These are phyloP conservation scores for Cyberlindnera lachancei DNA, from an alignment of 805 yeast species.

Conservation along the genomic window DNA sequence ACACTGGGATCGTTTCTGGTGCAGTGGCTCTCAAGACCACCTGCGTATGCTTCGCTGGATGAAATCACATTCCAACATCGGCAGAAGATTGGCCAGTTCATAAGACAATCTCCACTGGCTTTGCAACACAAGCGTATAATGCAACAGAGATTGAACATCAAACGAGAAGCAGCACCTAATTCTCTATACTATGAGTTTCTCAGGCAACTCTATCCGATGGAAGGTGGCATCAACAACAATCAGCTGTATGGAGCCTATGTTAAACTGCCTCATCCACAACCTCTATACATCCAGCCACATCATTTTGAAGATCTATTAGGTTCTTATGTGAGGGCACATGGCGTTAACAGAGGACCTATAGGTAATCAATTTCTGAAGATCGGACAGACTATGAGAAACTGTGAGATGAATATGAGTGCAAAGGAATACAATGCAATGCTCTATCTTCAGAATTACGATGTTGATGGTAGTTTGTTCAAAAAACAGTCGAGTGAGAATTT, in stretches of 20 bases:
- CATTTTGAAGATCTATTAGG: conserved; percentile 27
- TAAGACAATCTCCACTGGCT: too few species aligned
- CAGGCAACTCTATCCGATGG: conserved; percentile 13
- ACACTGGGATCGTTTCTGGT: background rate
- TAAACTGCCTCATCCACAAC: conserved; percentile 27
- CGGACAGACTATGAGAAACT: conserved; percentile 18
- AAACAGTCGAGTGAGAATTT: too few species aligned
- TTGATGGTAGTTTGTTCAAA: too few species aligned
- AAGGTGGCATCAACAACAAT: conserved; percentile 5
- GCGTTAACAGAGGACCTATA: conserved; percentile 5
- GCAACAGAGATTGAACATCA: too few species aligned
- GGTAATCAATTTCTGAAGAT: conserved; percentile 1
- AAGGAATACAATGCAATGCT: conserved; percentile 24
- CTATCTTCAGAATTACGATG: conserved; percentile 11
- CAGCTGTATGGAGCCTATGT: conserved; percentile 20
- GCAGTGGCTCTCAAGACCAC: background rate
- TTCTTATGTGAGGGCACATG: conserved; percentile 12
- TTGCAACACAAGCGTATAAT: too few species aligned
- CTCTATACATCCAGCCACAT: conserved; percentile 20
- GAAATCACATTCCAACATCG: background rate
- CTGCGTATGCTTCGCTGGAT: background rate
- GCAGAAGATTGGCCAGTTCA: too few species aligned
- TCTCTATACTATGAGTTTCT: conserved; percentile 17
- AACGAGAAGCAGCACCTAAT: conserved; percentile 9
- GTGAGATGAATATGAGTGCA: conserved; percentile 24